Base-by-base conservation (phyloP, 23 red algal genomes). In the Chondrus crispus region DNA sequence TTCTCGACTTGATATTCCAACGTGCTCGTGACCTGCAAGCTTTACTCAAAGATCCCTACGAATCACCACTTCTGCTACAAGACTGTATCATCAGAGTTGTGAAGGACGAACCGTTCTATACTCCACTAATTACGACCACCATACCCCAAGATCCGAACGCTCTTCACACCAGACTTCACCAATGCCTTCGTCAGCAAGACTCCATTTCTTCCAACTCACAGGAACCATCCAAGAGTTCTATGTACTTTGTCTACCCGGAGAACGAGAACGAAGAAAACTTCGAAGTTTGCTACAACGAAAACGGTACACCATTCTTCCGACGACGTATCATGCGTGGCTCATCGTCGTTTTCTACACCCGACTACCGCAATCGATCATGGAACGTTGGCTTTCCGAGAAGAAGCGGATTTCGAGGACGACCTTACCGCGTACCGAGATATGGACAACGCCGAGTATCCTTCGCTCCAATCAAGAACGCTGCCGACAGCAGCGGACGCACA, bases 281-380 rank as follows among this genome's bases (percentile, higher is more conserved):
- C 43, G 71, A 77, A 48, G 29, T 77, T n/a, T 77, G 71, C 44
- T 77, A 48, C 71, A 46, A 26, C n/a, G 71, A 77, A 26, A 48
- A 77, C 28, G 71, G 26, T 77, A 20, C 71, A 38, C 71, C 11
- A 14, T 39, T 77, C 71, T 77, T 77, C 71, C 32, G 43, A 48
- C 11, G 71, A 35, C 32, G 26, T 26, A 77, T 77, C 43, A 77
- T 77, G 71, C 71, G 12, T 77, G 13, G 12, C 26, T 77, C 44
- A 26, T 77, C 37, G 32, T 77, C 1, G 22, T 77, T 47, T 8
- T 77, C 71, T 42, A 77, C 71, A 26, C 71, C 26, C 10, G 38
- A 77, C 38, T 77, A 44, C 43, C 71, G 12, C 28, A 26, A 1
- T 26, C 32, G 43, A 8, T 47, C 26, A 24, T 46, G 19, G 13